Base-by-base conservation (phyloP, 306 rosid genomes). In the Medicago arabica region DNA sequence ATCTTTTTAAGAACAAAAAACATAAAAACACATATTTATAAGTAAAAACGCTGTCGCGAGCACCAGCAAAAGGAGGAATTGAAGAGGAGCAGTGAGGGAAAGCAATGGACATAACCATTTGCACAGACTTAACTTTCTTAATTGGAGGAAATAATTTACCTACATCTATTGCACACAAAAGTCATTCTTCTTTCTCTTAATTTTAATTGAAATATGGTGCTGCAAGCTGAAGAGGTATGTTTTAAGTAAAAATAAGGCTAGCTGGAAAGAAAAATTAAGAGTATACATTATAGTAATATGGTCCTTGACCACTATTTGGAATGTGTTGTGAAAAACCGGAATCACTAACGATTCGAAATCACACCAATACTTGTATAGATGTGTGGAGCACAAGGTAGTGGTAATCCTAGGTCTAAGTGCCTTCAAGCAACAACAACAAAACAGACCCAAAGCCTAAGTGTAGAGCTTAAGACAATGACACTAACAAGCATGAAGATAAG, bases 61-160 rank as follows among this genome's bases (percentile, higher is more conserved):
- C 69, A 63, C 91, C 92, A 76, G 82, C 82, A 10, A 88, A 77
- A 61, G 89, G 80, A 49, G 82, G 83, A 66, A 89, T 69, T 10
- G 89, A 83, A 36, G 83, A 80, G 40, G 89, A 81, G 61, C 75
- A 87, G 18, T 84, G 81, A 72, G 93, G 89, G 78, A 75, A 85
- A 69, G 86, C 93, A 69, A 88, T 58, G 74, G 91, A 40, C 46
- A 40, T 40, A 40, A 12, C 11, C 46, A 40, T 40, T 9, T 40
- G 12, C 46, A 40, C 12, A 2, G 46, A 40, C 46, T 8, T 3
- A 40, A 40, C 46, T 8, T 28, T 4, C 34, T 40, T 44, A 10
- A 44, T 43, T 44, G 12, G 10, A 44, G 15, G 11, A 11, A 11
- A 44, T 44, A 44, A 14, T 15, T 49, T 9, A 58, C 21, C 64